These are phyloP conservation scores for Tilletia horrida DNA, from an alignment of 1,284 basidiomycete genomes.

Conservation along the genomic window DNA sequence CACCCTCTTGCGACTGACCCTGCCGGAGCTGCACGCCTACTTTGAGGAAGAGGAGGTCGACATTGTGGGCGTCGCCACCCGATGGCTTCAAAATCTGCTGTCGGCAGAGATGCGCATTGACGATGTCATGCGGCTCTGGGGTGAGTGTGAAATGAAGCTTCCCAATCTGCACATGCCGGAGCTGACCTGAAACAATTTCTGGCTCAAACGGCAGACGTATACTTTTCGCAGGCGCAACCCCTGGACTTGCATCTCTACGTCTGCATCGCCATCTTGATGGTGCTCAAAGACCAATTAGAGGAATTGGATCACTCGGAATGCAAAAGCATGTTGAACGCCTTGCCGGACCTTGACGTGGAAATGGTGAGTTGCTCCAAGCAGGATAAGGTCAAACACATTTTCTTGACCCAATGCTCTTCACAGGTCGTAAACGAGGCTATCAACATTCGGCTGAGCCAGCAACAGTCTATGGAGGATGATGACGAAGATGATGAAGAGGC, in stretches of 20 bases:
- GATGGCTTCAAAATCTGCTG: constrained; percentile 52
- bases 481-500: background rate
- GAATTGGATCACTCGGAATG: constrained; percentile 54
- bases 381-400: background rate
- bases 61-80: constrained; percentile 46
- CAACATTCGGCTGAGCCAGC: constrained; percentile 49
- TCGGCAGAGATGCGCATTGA: constrained; percentile 51
- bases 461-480: constrained; percentile 27
- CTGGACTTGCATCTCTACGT: constrained; percentile 55
- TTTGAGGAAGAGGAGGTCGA: constrained; percentile 56
- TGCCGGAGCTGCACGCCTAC: constrained; percentile 54
- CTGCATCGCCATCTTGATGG: constrained; percentile 54
- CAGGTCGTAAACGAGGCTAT: constrained; percentile 53
- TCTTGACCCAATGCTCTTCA: background rate
- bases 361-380: constrained; percentile 28
- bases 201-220: constrained; percentile 37
- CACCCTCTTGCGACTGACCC: constrained; percentile 50
- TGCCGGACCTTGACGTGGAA: constrained; percentile 52
- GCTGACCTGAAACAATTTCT: background rate
- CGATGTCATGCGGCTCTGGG: constrained; percentile 53
- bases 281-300: constrained; percentile 54
- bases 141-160: constrained; percentile 21
- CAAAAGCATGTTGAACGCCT: constrained; percentile 51
- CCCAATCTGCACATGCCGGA: background rate
- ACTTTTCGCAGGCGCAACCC: constrained; percentile 51